Evolutionary conservation across 352 stramenopile species (phyloP).

Genomic region (Globisporangium barbulae): DNA sequence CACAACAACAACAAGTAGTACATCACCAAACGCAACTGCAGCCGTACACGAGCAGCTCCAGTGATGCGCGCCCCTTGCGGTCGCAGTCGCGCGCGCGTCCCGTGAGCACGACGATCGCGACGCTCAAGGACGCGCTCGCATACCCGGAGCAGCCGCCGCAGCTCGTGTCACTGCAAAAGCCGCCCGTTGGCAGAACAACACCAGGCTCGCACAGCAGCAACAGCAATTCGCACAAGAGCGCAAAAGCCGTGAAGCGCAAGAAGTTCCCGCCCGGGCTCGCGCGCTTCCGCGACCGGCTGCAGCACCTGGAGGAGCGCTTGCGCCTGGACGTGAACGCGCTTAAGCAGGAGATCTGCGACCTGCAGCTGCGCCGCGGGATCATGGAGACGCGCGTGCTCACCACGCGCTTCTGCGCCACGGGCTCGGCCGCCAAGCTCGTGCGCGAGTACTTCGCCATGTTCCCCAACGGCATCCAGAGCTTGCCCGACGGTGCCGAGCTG

Average conservation of each 20-base stretch:
- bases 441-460: slow-evolving; percentile 27
- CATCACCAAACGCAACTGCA: too few species aligned
- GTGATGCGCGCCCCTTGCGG: not conserved
- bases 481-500: not conserved
- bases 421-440: slow-evolving; percentile 14
- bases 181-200: not conserved
- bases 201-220: not conserved
- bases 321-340: slow-evolving; percentile 27
- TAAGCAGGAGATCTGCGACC: slow-evolving; percentile 24
- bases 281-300: slow-evolving; percentile 26
- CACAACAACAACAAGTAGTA: not conserved
- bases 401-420: slow-evolving; percentile 8
- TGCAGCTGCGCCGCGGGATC: slow-evolving; percentile 18
- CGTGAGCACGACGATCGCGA: slow-evolving; percentile 5
- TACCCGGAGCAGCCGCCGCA: slow-evolving; percentile 9
- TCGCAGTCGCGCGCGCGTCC: not conserved
- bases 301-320: slow-evolving; percentile 21
- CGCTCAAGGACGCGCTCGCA: slow-evolving; percentile 13
- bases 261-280: slow-evolving; percentile 10
- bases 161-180: slow-evolving; percentile 1
- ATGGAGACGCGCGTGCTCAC: slow-evolving; percentile 9
- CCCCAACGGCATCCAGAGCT: slow-evolving; percentile 16
- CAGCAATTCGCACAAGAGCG: not conserved
- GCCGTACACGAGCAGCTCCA: not conserved
- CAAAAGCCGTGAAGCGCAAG: slow-evolving; percentile 9